Conservation (phyloP, 257 asterid genomes). For the Fraxinus americana region DNA sequence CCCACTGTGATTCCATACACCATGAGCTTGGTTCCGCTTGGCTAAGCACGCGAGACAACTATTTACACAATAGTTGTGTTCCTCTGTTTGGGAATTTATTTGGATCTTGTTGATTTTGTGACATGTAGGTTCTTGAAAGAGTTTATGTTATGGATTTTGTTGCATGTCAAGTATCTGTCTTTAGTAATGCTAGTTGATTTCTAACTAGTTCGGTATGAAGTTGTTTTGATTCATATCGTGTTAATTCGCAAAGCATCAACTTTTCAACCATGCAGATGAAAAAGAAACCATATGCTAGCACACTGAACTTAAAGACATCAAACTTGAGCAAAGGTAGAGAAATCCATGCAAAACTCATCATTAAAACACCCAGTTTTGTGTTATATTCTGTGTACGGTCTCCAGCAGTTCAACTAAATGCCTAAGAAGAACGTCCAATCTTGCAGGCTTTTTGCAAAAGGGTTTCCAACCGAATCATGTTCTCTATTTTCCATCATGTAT, state of each 20-base stretch:
- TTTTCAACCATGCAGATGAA: neutral
- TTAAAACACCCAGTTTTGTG: too few species aligned
- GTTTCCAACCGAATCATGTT: slow-evolving; percentile 42
- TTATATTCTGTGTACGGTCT: slow-evolving; percentile 12
- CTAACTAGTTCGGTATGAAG: neutral
- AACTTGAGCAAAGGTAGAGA: too few species aligned
- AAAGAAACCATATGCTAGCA: too few species aligned
- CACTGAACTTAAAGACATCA: too few species aligned
- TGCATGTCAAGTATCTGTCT: neutral
- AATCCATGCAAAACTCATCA: too few species aligned
- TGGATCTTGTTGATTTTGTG: neutral
- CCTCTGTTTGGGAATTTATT: neutral
- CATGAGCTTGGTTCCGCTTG: slow-evolving; percentile 63
- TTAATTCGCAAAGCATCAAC: too few species aligned
- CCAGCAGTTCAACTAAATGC: slow-evolving; percentile 67
- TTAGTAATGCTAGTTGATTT: neutral
- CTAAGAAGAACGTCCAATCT: slow-evolving; percentile 56
- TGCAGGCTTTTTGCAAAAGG: slow-evolving; percentile 64
- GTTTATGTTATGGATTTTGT: neutral
- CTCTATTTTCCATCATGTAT: slow-evolving; percentile 52
- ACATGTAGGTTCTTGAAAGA: neutral
- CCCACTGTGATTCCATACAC: slow-evolving; percentile 62
- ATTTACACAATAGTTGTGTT: neutral
- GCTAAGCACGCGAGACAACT: slow-evolving; percentile 15
- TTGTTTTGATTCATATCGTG: neutral